Evolutionary conservation across 2,329 filamentous ascomycete species (phyloP), one percentile per base, ranked within the genome.

Genomic region (Teratosphaeria nubilosa): DNA sequence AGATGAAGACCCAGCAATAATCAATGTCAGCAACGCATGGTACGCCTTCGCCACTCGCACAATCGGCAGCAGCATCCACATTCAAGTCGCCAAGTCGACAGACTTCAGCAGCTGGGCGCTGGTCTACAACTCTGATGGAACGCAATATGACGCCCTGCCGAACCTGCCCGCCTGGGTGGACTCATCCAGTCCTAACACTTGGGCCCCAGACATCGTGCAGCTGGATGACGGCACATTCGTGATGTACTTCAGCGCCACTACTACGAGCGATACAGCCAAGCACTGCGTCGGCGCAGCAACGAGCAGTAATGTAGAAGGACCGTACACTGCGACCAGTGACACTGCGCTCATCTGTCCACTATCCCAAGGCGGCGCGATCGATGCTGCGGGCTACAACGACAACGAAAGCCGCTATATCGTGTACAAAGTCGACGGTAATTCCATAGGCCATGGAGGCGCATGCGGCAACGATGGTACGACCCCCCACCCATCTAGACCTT

Each of bases 131-230:
- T 53, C 53, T 16, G 66, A 70, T 50, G 68, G 68, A n/a, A 64
- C 66, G 4, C 67, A 68, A 51, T 68, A 74, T n/a, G 82, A 86
- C 62, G 78, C 80, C 1, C 73, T 86, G n/a, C 81, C 82, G 0
- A 69, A 72, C 5, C 60, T 79, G 6, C 77, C 77, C 1, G 64
- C 72, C 6, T 86, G 84, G 84, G 80, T 70, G 2, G 59, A 68
- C n/a, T 78, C 53, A n/a, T 22, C 74, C 3, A 77, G 77, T 1
- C 68, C 69, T 3, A 77, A 82, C 58, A 80, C 80, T 27, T 86
- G 83, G 82, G 84, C 84, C 0, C 84, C 84, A 10, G 83, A 86
- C 65, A 80, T 86, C 6, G 74, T 78, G 13, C 71, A 70, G 57
- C 70, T 83, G 31, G 60, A 65, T 51, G 65, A 67, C 58, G 65